Evolutionary conservation across 1,284 basidiomycete genomes (phyloP), one percentile per base, ranked within the genome.

Genomic region (Mycosarcoma mackinlayi): DNA sequence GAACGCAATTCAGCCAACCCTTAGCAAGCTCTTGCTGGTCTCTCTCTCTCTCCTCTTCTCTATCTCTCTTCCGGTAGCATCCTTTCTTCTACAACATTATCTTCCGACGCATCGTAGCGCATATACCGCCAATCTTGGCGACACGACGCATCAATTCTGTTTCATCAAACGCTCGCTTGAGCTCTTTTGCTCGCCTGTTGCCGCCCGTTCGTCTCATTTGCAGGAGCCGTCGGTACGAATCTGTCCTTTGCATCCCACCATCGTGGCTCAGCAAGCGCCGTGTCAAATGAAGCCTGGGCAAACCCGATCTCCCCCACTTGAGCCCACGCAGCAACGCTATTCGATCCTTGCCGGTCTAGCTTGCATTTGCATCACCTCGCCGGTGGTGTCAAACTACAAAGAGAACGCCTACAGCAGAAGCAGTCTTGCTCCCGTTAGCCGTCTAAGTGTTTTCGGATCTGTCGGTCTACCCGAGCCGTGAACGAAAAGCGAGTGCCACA

Each of bases 11-110:
- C 45, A 25, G n/a, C n/a, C 16, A 23, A 24, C 21, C 3, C 7
- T 61, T 50, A 58, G 57, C 52, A 57, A 61, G 23, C 31, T 60
- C 60, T 66, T 52, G 62, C 49, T 56, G 35, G 19, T 42, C 28
- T 30, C 38, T 16, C 33, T 64, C 54, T 13, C 16, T 28, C n/a
- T 30, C 41, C 27, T 42, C 41, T 16, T 10, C 27, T 5, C 9
- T 30, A 10, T 25, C 25, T 40, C 13, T 25, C 24, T n/a, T n/a
- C n/a, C n/a, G n/a, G n/a, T n/a, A n/a, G n/a, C n/a, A n/a, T n/a
- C n/a, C n/a, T n/a, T n/a, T n/a, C n/a, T n/a, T n/a, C n/a, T n/a
- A n/a, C n/a, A n/a, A n/a, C n/a, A 10, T 18, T 25, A 27, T 30
- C 18, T 5, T 28, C 24, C 7, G 41, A 27, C 41, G 13, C 27